A percentile compares a stretch with the other conserved stretches of the same genome.
Evolutionary conservation across 2,329 filamentous ascomycete genomes (phyloP).

Genomic region (Plectosphaerella cucumerina): DNA sequence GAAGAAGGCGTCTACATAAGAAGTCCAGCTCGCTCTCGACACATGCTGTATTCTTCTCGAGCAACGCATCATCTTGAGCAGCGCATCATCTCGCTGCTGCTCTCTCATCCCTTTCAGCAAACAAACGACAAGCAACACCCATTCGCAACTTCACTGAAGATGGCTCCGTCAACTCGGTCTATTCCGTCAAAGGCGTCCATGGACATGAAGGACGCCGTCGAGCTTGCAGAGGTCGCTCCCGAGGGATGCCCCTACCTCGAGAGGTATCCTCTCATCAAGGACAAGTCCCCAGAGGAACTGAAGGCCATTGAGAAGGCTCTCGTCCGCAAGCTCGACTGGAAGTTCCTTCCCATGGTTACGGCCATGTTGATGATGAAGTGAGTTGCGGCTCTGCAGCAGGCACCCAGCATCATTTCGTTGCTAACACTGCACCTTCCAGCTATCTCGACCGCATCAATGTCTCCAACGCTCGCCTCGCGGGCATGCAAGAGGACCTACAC

Average conservation of each 20-base stretch:
- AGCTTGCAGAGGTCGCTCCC: slow-evolving; percentile 4
- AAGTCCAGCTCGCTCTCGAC: too few species aligned
- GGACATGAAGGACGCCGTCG: slow-evolving; percentile 4
- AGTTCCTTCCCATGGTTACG: slow-evolving; percentile 20
- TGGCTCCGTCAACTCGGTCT: background rate
- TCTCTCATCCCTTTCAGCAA: too few species aligned
- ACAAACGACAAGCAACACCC: too few species aligned
- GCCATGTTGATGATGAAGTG: slow-evolving; percentile 27
- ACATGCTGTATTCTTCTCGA: too few species aligned
- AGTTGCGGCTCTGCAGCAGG: slow-evolving; percentile 6
- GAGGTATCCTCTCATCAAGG: slow-evolving; percentile 10
- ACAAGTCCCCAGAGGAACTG: slow-evolving; percentile 17
- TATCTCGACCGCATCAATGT: slow-evolving; percentile 49
- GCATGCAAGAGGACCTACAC: slow-evolving; percentile 28
- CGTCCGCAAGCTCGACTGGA: slow-evolving; percentile 21
- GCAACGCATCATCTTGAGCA: too few species aligned
- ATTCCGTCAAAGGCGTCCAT: slow-evolving; percentile 2
- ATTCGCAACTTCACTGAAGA: too few species aligned
- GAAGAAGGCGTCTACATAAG: too few species aligned
- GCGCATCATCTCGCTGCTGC: too few species aligned
- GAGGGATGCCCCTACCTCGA: slow-evolving; percentile 7
- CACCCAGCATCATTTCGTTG: background rate
- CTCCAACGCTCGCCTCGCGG: slow-evolving; percentile 34
- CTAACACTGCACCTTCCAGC: slow-evolving; percentile 19
- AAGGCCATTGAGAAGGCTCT: slow-evolving; percentile 16